Evolutionary conservation across 2,329 filamentous ascomycete species (phyloP), one percentile per base, ranked within the genome.

Genomic region (Pezicula radicicola): DNA sequence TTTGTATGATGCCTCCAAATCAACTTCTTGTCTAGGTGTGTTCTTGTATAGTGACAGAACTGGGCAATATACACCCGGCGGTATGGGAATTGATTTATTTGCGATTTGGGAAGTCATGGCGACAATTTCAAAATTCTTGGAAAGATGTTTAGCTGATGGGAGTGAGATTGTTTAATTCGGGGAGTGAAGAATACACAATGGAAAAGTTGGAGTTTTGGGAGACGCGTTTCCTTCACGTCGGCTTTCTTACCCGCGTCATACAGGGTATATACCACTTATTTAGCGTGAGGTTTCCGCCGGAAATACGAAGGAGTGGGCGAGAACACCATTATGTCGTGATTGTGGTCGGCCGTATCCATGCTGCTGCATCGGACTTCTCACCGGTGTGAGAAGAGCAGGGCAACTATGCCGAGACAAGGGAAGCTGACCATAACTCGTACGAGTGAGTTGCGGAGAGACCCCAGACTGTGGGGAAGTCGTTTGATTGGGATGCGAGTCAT

Each of bases 21-120:
- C 89, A 62, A 94, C 78, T 47, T 93, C 88, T 71, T 94, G 48
- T 36, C 39, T 89, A 39, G 88, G 91, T 58, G 85, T 79, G 8
- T 85, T 77, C 71, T 91, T 76, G 75, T 94, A 94, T 70, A 94
- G 92, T 63, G 89, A 93, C 83, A 92, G 89, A 54, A 87, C 91
- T 10, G 89, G 89, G 53, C 87, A 87, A 71, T 93, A 93, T 67
- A 92, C 90, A 68, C 89, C 89, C 65, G 85, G 84, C 39, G 88
- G 85, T 51, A 93, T 79, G 57, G 84, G 76, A 15, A 25, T 37
- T 15, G 39, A 19, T 37, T 50, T 50, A 27, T 50, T 50, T 25
- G 48, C 40, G 19, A 50, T 50, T 25, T 43, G 40, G 15, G 48
- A 50, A 7, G 48, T 45, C 48, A 50, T 50, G 8, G 21, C 45